Base-by-base conservation (phyloP, 495 filamentous ascomycete genomes). In the Rhypophila decipiens region DNA sequence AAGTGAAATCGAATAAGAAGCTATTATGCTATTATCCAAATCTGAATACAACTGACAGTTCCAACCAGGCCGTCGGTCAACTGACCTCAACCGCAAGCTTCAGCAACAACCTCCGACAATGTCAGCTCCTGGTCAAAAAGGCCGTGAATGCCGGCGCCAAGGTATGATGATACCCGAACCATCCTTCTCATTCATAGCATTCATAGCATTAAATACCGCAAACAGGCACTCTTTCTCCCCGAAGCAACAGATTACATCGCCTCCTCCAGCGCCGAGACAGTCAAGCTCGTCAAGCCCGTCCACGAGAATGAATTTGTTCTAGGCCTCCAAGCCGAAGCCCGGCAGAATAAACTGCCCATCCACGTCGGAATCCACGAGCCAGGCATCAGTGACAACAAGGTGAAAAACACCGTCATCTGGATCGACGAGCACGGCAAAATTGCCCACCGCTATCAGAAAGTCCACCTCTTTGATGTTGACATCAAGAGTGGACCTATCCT, bases 221-320 rank as follows among this genome's bases (percentile, higher is more conserved):
- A 3, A 3, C 39, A 91, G 86, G 81, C 85, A 21, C 73, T 96
- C 43, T 95, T 96, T 65, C 85, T 96, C 50, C 93, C 90, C 15
- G 90, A 96, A 74, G 90, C 90, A 34, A 82, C 76, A 48, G 90
- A 96, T 68, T 96, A 95, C 72, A 90, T 95, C 51, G 81, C 77
- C 36, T 70, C 73, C 13, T 80, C 80, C 1, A 64, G 79, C 21
- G 64, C 77, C 8, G 85, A 91, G 57, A 82, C 82, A 0, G 60
- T 89, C 7, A 69, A 75, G 17, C 80, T 95, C 17, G 84, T 75
- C 53, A 70, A 74, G 42, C 73, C 86, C 3, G 72, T 66, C 1
- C 22, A 53, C 19, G 52, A 59, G 33, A 72, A 67, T 9, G 63
- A 76, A 46, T 95, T 96, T 64, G 78, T 96, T 2, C 58, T 72